Evolutionary conservation across 257 asterid genomes (phyloP).

Genomic region (Echium plantagineum): DNA sequence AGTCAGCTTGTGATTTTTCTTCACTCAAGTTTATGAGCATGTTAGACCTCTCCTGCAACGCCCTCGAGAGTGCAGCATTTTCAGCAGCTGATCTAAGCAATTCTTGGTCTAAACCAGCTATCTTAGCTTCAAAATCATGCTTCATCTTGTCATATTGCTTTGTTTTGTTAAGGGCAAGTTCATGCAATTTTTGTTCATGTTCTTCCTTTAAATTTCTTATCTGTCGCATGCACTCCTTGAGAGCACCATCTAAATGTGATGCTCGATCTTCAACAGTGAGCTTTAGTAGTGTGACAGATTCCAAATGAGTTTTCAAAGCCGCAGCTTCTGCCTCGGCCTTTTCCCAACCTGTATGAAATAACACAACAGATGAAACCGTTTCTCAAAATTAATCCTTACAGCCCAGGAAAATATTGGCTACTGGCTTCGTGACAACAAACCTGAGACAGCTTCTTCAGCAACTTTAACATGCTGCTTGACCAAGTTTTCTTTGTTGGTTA

Average conservation of each 20-base stretch:
- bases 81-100: constrained; percentile 57
- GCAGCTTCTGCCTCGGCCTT: constrained; percentile 84
- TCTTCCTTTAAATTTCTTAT: constrained; percentile 66
- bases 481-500: constrained; percentile 51
- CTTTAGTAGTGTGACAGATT: constrained; percentile 66
- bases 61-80: constrained; percentile 54
- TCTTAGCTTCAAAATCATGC: constrained; percentile 44
- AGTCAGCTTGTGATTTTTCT: constrained; percentile 59
- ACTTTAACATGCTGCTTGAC: constrained; percentile 81
- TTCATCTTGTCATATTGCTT: constrained; percentile 60
- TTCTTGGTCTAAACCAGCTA: constrained; percentile 47
- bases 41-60: constrained; percentile 70
- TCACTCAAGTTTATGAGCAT: constrained; percentile 58
- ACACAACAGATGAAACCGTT: not conserved
- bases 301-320: constrained; percentile 52
- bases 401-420: not conserved
- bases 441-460: constrained; percentile 91
- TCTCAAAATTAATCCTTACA: not conserved
- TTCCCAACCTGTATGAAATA: constrained; percentile 60
- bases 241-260: constrained; percentile 67
- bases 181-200: constrained; percentile 51
- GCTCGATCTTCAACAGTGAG: constrained; percentile 80
- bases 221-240: constrained; percentile 79
- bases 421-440: constrained; percentile 19
- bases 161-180: constrained; percentile 41